phyloP scores from a whole-genome alignment of 768 basidiomycete genomes.

The Russula vinacea region DNA sequence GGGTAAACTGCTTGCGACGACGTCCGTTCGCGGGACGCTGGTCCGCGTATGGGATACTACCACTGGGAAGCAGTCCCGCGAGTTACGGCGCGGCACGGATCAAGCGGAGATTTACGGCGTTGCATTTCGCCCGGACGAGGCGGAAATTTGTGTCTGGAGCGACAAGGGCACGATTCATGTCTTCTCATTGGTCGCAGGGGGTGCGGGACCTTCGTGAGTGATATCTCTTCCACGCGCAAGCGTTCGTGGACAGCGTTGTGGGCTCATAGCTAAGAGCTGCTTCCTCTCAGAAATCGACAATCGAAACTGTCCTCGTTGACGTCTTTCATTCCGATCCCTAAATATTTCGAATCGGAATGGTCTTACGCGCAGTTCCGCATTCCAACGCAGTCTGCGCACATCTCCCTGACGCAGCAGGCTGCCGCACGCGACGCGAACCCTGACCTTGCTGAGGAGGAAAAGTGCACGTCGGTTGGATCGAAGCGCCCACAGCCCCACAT shows the following conservation, averaged over 20 bases:
- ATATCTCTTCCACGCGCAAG: neutral
- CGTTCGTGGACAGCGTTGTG: neutral
- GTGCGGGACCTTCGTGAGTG: slow-evolving; percentile 62
- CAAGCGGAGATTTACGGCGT: slow-evolving; percentile 90
- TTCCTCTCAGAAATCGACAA: slow-evolving; percentile 87
- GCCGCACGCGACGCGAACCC: slow-evolving; percentile 47
- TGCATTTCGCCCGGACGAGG: slow-evolving; percentile 81
- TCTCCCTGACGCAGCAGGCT: slow-evolving; percentile 69
- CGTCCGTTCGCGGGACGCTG: slow-evolving; percentile 78
- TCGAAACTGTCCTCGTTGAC: slow-evolving; percentile 78
- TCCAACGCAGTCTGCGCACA: slow-evolving; percentile 78
- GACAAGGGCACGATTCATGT: slow-evolving; percentile 94
- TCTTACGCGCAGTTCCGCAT: slow-evolving; percentile 92
- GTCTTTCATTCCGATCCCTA: slow-evolving; percentile 78
- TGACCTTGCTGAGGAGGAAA: slow-evolving; percentile 76
- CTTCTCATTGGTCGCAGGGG: slow-evolving; percentile 61
- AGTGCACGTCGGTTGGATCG: slow-evolving; percentile 87
- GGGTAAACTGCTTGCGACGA: slow-evolving; percentile 77
- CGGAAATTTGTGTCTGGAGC: slow-evolving; percentile 86
- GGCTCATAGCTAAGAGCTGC: neutral
- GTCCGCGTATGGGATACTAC: slow-evolving; percentile 82
- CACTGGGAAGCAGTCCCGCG: slow-evolving; percentile 69
- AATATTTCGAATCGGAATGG: slow-evolving; percentile 95
- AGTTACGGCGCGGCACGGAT: slow-evolving; percentile 83
- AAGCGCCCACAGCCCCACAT: slow-evolving; percentile 42